A percentile compares a stretch with the other conserved stretches of the same genome.
Evolutionary conservation across 2,329 filamentous ascomycete species (phyloP).

Genomic region (Tolypocladium tropicale): DNA sequence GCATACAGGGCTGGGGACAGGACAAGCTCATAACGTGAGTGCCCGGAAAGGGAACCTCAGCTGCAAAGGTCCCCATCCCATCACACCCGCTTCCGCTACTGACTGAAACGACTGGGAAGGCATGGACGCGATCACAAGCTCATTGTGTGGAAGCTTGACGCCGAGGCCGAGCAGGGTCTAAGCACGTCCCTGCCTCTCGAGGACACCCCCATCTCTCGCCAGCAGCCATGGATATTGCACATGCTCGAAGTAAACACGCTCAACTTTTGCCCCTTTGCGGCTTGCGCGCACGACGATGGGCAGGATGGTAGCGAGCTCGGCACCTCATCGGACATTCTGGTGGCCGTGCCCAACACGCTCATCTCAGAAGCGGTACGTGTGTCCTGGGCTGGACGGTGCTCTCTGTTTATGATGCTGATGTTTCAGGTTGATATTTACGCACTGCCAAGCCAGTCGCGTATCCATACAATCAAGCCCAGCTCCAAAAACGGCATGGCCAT

Average conservation of each 20-base stretch:
- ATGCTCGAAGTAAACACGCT: conserved; percentile 80
- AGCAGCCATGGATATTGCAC: conserved; percentile 76
- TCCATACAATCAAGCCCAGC: conserved; percentile 43
- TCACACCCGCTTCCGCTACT: background rate
- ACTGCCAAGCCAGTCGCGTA: conserved; percentile 63
- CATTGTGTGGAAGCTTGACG: conserved; percentile 67
- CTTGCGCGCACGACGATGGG: conserved; percentile 33
- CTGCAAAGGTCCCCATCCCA: background rate
- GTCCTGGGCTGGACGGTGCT: background rate
- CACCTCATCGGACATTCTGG: conserved; percentile 37
- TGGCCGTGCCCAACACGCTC: conserved; percentile 74
- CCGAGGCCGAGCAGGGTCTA: conserved; percentile 50
- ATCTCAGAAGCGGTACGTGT: conserved; percentile 57
- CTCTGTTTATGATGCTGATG: conserved; percentile 1
- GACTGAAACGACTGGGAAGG: conserved; percentile 32
- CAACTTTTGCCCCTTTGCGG: conserved; percentile 85
- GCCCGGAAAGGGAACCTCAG: too few species aligned
- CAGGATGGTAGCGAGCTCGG: conserved; percentile 8
- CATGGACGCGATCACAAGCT: conserved; percentile 87
- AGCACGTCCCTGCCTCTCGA: conserved; percentile 66
- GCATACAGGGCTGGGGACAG: conserved; percentile 58
- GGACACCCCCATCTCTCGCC: conserved; percentile 32
- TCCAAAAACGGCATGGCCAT: conserved; percentile 74
- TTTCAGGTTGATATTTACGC: conserved; percentile 68
- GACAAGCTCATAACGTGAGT: conserved; percentile 76